Evolutionary conservation across 257 asterid genomes (phyloP), one percentile per base, ranked within the genome.

Genomic region (Ocimum tenuiflorum): DNA sequence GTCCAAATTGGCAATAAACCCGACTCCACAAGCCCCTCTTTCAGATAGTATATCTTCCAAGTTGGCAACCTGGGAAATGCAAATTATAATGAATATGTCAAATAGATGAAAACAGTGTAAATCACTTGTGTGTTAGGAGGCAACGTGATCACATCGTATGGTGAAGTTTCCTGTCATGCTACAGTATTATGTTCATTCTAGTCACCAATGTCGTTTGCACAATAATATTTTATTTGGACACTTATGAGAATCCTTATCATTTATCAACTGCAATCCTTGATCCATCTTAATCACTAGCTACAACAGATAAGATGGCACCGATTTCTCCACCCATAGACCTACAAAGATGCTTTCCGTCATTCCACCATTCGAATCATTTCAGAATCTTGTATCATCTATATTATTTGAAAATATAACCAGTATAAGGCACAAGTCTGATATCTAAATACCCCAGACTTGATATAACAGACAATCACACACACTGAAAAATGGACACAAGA

Each of bases 21-120:
- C 99, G 68, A 94, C 99, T 20, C 99, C 99, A 78, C 99, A 94
- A 66, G 82, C 99, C 58, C 97, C 97, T 78, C 87, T 83, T 78
- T 94, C 99, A 8, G 95, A 74, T 68, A 94, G 15, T 71, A 94
- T 90, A 65, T 94, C 97, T 61, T 83, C 85, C 91, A 94, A 81
- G 74, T 85, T 75, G 27, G 89, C 97, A 69, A 82, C 99, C 99
- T 92, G 78, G 63, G 79, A 81, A 58, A 43, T 33, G 49, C 36
- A 53, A 50, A 35, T 10, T 43, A 24, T 27, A 43, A 19, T 56
- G 36, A 47, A 27, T 58, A 61, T 36, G 39, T 56, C 18, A 60
- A 23, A 22, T 11, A 61, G 39, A 15, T 64, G 27, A 68, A 47
- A 27, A 20, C 20, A 6, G 63, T 50, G 18, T 35, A 41, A 65